Evolutionary conservation across 2,329 filamentous ascomycete species (phyloP), one percentile per base, ranked within the genome.

Genomic region (Fusarium concolor): DNA sequence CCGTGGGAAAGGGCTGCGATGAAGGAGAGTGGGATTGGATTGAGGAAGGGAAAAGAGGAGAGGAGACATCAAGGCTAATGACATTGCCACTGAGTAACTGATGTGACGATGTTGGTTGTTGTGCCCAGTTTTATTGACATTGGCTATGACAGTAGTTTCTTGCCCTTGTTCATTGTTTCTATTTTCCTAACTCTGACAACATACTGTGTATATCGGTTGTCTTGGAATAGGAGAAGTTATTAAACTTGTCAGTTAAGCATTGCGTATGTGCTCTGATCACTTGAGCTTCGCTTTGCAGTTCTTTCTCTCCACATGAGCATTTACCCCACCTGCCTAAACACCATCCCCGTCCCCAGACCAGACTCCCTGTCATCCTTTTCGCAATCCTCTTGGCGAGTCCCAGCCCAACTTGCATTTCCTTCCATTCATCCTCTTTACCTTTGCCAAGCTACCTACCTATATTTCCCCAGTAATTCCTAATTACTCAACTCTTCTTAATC

Each of bases 11-110:
- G 38, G 57, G 39, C 62, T 56, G 46, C 33, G 31, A 12, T 37
- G 45, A 50, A 28, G 20, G 24, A 10, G 24, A 51, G 47, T 51
- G 35, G 49, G 49, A 31, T 44, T 26, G 31, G 37, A 6, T 29
- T 29, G 29, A 10, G 31, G 26, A 6, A 26, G 26, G 46, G 57
- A 60, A 41, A 52, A 45, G 26, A 26, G 26, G 26, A 53, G 52
- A 59, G 60, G 61, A 55, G 65, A 51, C 55, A 71, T 62, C 64
- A 70, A 70, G 59, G 63, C 69, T 68, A 67, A 55, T 42, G 22
- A 53, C 55, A 18, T 70, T 67, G 63, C 67, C 62, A 61, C 58
- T 61, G 31, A 62, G 26, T 8, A 7, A 26, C 26, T 26, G 26
- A 26, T 62, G 56, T 62, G 56, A 62, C 39, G 56, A 61, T 62